Conservation (phyloP, 169 alveolate genomes). For the Cryptosporidium viatorum region DNA sequence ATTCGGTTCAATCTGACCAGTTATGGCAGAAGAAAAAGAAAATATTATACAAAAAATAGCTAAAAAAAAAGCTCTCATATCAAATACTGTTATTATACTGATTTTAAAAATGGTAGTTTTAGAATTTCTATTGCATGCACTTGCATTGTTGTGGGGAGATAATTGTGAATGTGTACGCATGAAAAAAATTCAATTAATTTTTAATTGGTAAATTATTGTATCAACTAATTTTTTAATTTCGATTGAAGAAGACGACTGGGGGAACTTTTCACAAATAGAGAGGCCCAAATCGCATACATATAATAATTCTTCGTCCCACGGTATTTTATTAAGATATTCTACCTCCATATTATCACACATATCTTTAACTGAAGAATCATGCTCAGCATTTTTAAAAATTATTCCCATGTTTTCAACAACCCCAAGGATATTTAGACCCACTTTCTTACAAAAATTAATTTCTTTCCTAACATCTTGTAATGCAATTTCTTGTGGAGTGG, state of each 20-base stretch:
- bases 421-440: conserved; percentile 89
- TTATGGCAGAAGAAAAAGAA: conserved; percentile 13
- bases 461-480: conserved; percentile 93
- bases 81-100: not conserved
- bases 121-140: conserved; percentile 23
- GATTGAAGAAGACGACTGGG: conserved; percentile 72
- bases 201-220: not conserved
- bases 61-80: conserved; percentile 32
- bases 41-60: conserved; percentile 13
- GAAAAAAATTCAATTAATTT: conserved; percentile 8
- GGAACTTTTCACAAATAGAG: conserved; percentile 76
- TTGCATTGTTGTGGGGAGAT: conserved; percentile 52
- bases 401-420: conserved; percentile 97
- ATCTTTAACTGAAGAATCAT: conserved; percentile 53
- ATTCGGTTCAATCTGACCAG: conserved; percentile 26
- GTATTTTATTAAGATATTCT: conserved; percentile 80
- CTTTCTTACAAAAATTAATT: conserved; percentile 89
- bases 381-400: conserved; percentile 53
- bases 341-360: conserved; percentile 84
- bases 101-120: conserved; percentile 1
- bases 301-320: conserved; percentile 80
- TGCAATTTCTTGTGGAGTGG: conserved; percentile 93
- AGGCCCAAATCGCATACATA: conserved; percentile 81
- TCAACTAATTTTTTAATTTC: conserved; percentile 68
- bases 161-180: not conserved